phyloP scores from a whole-genome alignment of 495 filamentous ascomycete species.

The Neurospora pannonica region DNA sequence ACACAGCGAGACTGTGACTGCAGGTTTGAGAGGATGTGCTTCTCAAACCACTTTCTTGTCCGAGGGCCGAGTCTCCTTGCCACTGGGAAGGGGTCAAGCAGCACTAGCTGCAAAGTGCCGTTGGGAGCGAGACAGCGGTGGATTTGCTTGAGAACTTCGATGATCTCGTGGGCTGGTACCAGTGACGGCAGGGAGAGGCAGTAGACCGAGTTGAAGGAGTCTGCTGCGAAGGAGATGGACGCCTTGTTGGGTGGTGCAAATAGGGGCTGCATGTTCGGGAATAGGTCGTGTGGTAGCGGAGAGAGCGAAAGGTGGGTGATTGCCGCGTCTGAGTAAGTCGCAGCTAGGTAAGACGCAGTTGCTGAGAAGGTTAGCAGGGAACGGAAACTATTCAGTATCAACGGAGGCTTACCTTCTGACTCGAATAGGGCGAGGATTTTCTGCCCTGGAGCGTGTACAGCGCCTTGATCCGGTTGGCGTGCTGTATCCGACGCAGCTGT shows the following conservation, averaged over 20 bases:
- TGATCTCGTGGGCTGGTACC: slow-evolving; percentile 28
- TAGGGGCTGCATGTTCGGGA: slow-evolving; percentile 30
- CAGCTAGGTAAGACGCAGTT: slow-evolving; percentile 33
- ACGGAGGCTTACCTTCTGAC: slow-evolving; percentile 23
- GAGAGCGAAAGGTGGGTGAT: slow-evolving; percentile 28
- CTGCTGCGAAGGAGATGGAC: slow-evolving; percentile 22
- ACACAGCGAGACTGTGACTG: slow-evolving; percentile 35
- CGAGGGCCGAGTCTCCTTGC: slow-evolving; percentile 33
- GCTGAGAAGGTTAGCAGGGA: slow-evolving; percentile 21
- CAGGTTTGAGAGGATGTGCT: slow-evolving; percentile 36
- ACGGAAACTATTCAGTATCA: not conserved
- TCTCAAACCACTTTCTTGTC: slow-evolving; percentile 38
- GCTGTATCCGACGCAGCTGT: not conserved
- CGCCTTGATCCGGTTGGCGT: not conserved
- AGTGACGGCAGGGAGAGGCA: slow-evolving; percentile 29
- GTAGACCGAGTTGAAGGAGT: slow-evolving; percentile 24
- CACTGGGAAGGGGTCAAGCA: slow-evolving; percentile 39
- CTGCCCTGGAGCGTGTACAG: not conserved
- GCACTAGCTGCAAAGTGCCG: slow-evolving; percentile 32
- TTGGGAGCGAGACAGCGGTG: slow-evolving; percentile 26
- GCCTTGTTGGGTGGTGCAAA: slow-evolving; percentile 23
- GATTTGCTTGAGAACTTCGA: slow-evolving; percentile 27
- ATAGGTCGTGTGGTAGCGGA: slow-evolving; percentile 24
- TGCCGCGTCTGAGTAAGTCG: slow-evolving; percentile 15
- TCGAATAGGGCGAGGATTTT: slow-evolving; percentile 35